A percentile compares a stretch with the other conserved stretches of the same genome.
Conservation (phyloP, 1,284 basidiomycete genomes). For the Heliocybe sulcata region DNA sequence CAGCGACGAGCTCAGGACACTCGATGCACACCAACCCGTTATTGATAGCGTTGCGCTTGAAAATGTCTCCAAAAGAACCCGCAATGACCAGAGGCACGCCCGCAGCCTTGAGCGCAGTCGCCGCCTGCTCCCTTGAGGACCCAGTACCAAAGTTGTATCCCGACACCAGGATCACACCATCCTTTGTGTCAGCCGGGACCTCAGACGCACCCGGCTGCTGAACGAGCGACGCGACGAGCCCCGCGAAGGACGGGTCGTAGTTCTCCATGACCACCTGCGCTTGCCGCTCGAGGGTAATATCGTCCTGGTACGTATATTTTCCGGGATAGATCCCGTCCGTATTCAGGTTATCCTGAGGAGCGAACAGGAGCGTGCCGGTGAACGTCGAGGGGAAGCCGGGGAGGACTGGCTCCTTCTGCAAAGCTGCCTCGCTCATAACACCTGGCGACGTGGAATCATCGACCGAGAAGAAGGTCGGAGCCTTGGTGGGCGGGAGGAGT, state of each 20-base stretch:
- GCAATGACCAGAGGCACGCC: constrained; percentile 92
- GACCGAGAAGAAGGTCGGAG: constrained; percentile 48
- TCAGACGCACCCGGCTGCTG: constrained; percentile 13
- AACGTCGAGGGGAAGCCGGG: constrained; percentile 82
- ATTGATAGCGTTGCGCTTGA: constrained; percentile 99
- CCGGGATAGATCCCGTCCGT: constrained; percentile 99
- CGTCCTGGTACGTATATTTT: constrained; percentile 99
- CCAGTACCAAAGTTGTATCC: constrained; percentile 99
- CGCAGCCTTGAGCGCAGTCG: constrained; percentile 92
- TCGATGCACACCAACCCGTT: constrained; percentile 97
- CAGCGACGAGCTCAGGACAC: constrained; percentile 82
- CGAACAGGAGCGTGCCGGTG: constrained; percentile 81
- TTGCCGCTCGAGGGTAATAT: constrained; percentile 92
- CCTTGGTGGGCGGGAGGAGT: constrained; percentile 42
- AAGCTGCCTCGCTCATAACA: constrained; percentile 17
- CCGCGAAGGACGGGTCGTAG: constrained; percentile 88
- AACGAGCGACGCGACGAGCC: constrained; percentile 59
- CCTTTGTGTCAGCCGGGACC: constrained; percentile 25
- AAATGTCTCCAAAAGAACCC: constrained; percentile 98
- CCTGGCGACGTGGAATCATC: constrained; percentile 6
- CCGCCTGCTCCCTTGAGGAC: constrained; percentile 97
- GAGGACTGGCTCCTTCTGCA: constrained; percentile 53
- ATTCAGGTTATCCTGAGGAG: constrained; percentile 96
- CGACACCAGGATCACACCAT: constrained; percentile 78
- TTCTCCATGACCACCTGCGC: constrained; percentile 99